Conservation (phyloP, 163 green algal genomes). For the Scenedesmus sp. region DNA sequence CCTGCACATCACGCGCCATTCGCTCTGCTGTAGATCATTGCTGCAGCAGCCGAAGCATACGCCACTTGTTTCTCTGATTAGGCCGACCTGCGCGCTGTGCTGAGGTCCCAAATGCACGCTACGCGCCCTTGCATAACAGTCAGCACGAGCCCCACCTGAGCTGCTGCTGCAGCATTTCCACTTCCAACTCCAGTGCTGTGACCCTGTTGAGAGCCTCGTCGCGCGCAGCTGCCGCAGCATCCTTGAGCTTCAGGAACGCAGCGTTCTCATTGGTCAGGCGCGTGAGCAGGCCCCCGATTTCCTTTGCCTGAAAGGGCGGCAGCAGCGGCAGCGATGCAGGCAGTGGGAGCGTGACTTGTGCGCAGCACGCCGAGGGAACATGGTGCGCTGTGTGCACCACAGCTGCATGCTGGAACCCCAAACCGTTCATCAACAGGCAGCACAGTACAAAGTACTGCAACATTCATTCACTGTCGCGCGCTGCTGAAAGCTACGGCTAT, state of each 20-base stretch:
- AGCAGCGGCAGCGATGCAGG: background rate
- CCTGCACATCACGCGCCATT: background rate
- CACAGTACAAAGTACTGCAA: background rate
- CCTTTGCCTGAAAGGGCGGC: slow-evolving; percentile 11
- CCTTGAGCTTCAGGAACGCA: slow-evolving; percentile 8
- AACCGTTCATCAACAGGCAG: background rate
- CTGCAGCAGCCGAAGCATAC: background rate
- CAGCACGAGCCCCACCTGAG: background rate
- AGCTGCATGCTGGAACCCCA: background rate
- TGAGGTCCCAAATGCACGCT: background rate
- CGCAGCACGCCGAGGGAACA: background rate
- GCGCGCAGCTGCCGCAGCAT: slow-evolving; percentile 19
- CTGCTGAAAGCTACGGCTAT: background rate
- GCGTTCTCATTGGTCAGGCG: slow-evolving; percentile 48
- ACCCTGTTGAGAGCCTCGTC: slow-evolving; percentile 3
- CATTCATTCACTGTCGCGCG: background rate
- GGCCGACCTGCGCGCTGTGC: background rate
- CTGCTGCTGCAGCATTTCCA: slow-evolving; percentile 44
- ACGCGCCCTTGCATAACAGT: background rate
- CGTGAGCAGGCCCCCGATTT: slow-evolving; percentile 43
- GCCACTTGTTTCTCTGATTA: background rate
- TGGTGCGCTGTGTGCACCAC: background rate
- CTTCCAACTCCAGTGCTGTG: background rate
- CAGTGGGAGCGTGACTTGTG: background rate
- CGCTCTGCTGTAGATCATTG: background rate